phyloP scores from a whole-genome alignment of 257 asterid genomes.

The Anisodus tanguticus region DNA sequence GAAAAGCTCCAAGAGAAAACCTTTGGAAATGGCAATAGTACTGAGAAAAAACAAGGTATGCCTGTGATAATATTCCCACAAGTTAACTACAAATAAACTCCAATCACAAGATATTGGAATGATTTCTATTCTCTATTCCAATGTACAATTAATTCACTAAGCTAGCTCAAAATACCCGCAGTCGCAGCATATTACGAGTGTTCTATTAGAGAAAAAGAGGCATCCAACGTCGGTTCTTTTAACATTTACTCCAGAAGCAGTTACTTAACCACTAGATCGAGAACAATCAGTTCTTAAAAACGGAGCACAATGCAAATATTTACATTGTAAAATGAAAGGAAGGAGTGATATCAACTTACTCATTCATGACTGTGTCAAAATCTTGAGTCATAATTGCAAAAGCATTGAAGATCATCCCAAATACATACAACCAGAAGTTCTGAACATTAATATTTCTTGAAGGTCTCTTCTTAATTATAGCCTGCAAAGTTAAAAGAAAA shows the following conservation, averaged over 20 bases:
- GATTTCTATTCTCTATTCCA: neutral
- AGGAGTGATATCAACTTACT: slow-evolving; percentile 53
- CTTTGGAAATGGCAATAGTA: neutral
- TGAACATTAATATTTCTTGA: slow-evolving; percentile 98
- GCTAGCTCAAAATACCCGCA: neutral
- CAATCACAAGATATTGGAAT: slow-evolving; percentile 21
- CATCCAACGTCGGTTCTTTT: neutral
- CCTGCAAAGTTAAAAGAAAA: slow-evolving; percentile 57
- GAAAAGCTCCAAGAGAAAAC: neutral
- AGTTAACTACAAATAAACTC: neutral
- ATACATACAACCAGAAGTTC: slow-evolving; percentile 97
- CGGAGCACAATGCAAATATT: neutral
- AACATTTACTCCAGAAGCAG: slow-evolving; percentile 17
- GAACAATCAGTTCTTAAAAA: neutral
- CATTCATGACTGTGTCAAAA: slow-evolving; percentile 83
- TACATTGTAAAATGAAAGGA: slow-evolving; percentile 19
- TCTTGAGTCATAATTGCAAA: slow-evolving; percentile 87
- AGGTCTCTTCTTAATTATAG: slow-evolving; percentile 88
- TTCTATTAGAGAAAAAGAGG: slow-evolving; percentile 2
- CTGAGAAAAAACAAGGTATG: neutral
- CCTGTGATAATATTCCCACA: slow-evolving; percentile 1
- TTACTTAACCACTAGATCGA: neutral
- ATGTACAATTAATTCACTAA: neutral
- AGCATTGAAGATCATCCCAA: slow-evolving; percentile 96
- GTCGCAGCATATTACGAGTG: neutral